Evolutionary conservation across 1,284 basidiomycete genomes (phyloP), one percentile per base, ranked within the genome.

Genomic region (Ceratobasidium sp.): DNA sequence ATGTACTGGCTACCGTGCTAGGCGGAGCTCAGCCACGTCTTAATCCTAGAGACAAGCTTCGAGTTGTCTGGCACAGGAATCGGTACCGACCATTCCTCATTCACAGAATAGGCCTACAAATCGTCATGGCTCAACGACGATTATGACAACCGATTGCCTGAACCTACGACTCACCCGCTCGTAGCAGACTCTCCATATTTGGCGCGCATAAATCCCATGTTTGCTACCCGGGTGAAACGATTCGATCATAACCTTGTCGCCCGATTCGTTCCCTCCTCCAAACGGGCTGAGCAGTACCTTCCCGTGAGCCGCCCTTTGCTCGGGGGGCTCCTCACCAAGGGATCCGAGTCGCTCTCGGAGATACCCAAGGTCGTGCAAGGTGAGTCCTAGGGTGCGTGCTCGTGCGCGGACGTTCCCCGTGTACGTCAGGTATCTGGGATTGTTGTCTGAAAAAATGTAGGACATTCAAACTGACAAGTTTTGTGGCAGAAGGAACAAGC

Each of bases 141-240:
- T 14, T 30, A 16, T 36, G 25, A 28, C 2, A 4, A 6, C 9
- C 16, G 7, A 53, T 38, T 1, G 8, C 16, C 16, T n/a, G 5
- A 48, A 23, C 25, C 28, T 40, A 36, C 12, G 14, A 54, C 63
- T 44, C n/a, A 66, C 63, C 23, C 63, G 48, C 11, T 66, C 51
- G 33, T 66, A 66, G 23, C 63, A 66, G 14, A 44, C 28, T 44
- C 25, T 33, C 63, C 63, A 66, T 1, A 66, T 54, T 21, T 38
- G 63, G 18, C 63, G 63, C n/a, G 63, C 63, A 42, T 66, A 66
- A 7, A 23, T 33, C n/a, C 63, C 63, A 16, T 66, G 63, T 16
- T 23, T 66, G 25, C 46, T 54, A 18, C 54, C 36, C 63, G 18
- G 28, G 40, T 36, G 48, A 38, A 38, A 54, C 8, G 63, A 49